Conservation (phyloP, 306 rosid species). For the Casuarina cunninghamiana region DNA sequence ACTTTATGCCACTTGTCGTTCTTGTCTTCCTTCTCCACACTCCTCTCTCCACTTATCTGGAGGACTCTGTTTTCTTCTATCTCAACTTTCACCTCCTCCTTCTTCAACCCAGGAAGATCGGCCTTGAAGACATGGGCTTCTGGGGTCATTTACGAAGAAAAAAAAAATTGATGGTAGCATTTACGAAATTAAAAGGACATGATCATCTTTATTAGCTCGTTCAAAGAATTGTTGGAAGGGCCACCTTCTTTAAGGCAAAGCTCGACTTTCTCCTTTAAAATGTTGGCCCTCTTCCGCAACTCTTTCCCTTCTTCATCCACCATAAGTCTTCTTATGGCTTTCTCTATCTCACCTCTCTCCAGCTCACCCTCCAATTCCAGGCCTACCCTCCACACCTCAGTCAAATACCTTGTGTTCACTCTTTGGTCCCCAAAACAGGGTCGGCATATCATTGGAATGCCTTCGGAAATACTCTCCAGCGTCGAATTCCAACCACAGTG, state of each 20-base stretch:
- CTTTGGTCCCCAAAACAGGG: constrained; percentile 49
- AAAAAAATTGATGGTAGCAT: neutral
- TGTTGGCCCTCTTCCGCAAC: neutral
- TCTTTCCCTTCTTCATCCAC: neutral
- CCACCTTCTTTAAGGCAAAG: neutral
- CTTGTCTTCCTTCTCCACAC: too few relatives aligned
- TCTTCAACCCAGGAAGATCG: too few relatives aligned
- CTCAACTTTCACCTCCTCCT: too few relatives aligned
- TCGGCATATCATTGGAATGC: constrained; percentile 43
- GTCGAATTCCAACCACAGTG: constrained; percentile 57
- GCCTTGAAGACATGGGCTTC: too few relatives aligned
- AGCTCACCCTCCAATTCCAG: neutral
- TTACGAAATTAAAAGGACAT: neutral
- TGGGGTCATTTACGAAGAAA: too few relatives aligned
- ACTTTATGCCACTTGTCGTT: too few relatives aligned
- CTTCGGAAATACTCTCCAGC: constrained; percentile 42
- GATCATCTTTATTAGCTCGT: neutral
- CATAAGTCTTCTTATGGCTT: neutral
- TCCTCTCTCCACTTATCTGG: too few relatives aligned
- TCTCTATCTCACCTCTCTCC: constrained; percentile 9
- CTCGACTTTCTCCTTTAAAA: neutral
- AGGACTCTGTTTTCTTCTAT: too few relatives aligned
- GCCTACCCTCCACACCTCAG: constrained; percentile 44
- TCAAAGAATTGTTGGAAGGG: neutral
- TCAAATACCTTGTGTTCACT: constrained; percentile 37